Base-by-base conservation (phyloP, 2,329 filamentous ascomycete genomes). In the Tolypocladium ophioglossoides region DNA sequence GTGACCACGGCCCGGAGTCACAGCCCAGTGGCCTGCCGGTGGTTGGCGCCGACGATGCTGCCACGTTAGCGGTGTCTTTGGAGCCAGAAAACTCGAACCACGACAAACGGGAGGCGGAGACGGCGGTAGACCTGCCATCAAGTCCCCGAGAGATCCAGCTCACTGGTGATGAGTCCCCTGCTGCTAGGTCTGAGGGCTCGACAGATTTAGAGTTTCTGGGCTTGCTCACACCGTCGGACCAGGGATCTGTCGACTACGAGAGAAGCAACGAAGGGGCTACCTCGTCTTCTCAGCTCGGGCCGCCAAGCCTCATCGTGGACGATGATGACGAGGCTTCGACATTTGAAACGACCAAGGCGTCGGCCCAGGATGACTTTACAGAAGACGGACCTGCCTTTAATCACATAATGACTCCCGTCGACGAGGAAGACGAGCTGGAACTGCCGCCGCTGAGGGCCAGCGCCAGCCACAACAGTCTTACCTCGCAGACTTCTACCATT, bases 401-500 rank as follows among this genome's bases (percentile, higher is more conserved):
- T 14, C 57, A 58, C 40, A 52, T 46, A 50, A 61, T 62, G 56
- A 52, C 55, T 7, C 52, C 58, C 8, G 56, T 60, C 30, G 54
- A 54, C 6, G 66, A 63, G 14, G 63, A 68, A 11, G 67, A 66
- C 20, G 70, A 70, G 20, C 51, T 63, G 12, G 66, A 70, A 44
- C 61, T 75, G 5, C 73, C 73, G 5, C 65, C 68, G 1, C 61
- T 73, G 27, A 64, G 64, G 12, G 63, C 62, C 40, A 61, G 62
- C 39, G 58, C 57, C 10, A 64, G 68, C 37, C 64, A 61, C 34
- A 63, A 56, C 18, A 74, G 69, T 54, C 63, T 65, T 39, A 58
- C 59, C 8, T 73, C 68, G 2, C 63, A 70, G 32, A 64, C 68
- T n/a, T 76, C 72, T 8, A 72, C 69, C 0, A 59, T 72, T 11